Base-by-base conservation (phyloP, 108 stramenopile species). In the Mediolabrus comicus region DNA sequence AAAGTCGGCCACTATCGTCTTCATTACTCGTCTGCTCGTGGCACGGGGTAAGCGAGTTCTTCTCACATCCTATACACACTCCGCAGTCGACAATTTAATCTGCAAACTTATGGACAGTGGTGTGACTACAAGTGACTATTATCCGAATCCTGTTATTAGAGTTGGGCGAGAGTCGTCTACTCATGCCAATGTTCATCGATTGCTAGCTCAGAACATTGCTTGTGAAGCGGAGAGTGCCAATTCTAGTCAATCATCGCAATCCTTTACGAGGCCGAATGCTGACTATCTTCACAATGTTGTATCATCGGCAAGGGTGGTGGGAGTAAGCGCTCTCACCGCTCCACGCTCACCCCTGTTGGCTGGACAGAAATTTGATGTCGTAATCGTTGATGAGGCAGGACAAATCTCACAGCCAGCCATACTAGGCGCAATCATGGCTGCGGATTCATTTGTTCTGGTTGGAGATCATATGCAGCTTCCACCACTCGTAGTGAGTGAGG, bases 391-490 rank as follows among this genome's bases (percentile, higher is more conserved):
- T 63, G 99, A 99, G 72, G 98, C 98, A 1, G 98, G 97, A 25
- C 99, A 99, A 80, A 95, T 97, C 10, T 86, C 83, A 34, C 95
- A 97, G 78, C 98, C 98, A 10, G 94, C 90, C 13, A 72, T 89
- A 24, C 58, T 99, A 7, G 96, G 97, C 14, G 92, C 97, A 9
- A 75, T 98, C 4, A 83, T 88, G 62, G 71, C 82, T 19, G 97
- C 96, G 3, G 83, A 92, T 32, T 72, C 57, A 1, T 99, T 99
- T 69, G 84, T 98, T 11, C 82, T 99, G 6, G 98, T 99, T 16
- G 99, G 99, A 31, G 99, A 99, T 69, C 96, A 97, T 69, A 88
- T 92, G 80, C 99, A 99, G 78, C 88, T 99, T 52, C 97, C 97
- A 10, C 98, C 99, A 27, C 80, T 99, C 14, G 96, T 98, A 6